Evolutionary conservation across 805 yeast genomes (phyloP).

Genomic region (Yamadazyma tumulicola): DNA sequence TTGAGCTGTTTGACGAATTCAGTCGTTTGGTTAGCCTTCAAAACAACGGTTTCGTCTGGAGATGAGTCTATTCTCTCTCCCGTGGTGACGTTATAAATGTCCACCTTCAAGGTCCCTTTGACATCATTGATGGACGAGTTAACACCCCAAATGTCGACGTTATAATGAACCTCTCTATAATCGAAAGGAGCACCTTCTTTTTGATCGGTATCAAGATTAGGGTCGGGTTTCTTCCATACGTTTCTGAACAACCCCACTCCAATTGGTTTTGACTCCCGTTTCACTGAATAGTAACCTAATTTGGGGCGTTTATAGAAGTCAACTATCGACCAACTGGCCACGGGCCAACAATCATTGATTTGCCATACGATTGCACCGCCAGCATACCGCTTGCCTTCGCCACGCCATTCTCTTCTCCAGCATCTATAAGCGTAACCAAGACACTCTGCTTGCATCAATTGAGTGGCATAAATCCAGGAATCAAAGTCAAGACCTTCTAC

Average conservation of each 20-base stretch:
- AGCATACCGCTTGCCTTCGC: conserved; percentile 21
- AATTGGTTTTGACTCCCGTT: conserved; percentile 36
- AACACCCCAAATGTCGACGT: conserved; percentile 41
- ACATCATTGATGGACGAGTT: conserved; percentile 24
- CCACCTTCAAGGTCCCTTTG: conserved; percentile 21
- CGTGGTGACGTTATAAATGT: conserved; percentile 25
- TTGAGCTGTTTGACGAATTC: conserved; percentile 19
- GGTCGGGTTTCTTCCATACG: conserved; percentile 8
- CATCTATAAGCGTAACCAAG: conserved; percentile 42
- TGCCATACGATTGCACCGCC: conserved; percentile 56
- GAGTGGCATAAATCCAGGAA: conserved; percentile 35
- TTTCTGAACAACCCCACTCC: conserved; percentile 33
- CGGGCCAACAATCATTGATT: conserved; percentile 53
- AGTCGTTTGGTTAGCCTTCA: conserved; percentile 27
- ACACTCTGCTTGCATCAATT: conserved; percentile 51
- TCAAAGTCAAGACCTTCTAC: conserved; percentile 32
- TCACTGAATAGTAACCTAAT: conserved; percentile 45
- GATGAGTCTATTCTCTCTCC: conserved; percentile 24
- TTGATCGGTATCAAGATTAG: conserved; percentile 3
- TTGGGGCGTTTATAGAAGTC: conserved; percentile 44
- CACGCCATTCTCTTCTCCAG: conserved; percentile 47
- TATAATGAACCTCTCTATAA: conserved; percentile 19
- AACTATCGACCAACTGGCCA: conserved; percentile 47
- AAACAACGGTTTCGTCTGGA: conserved; percentile 11
- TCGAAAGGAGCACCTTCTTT: conserved; percentile 20